Evolutionary conservation across 306 rosid species (phyloP).

Genomic region (Vicia sativa): DNA sequence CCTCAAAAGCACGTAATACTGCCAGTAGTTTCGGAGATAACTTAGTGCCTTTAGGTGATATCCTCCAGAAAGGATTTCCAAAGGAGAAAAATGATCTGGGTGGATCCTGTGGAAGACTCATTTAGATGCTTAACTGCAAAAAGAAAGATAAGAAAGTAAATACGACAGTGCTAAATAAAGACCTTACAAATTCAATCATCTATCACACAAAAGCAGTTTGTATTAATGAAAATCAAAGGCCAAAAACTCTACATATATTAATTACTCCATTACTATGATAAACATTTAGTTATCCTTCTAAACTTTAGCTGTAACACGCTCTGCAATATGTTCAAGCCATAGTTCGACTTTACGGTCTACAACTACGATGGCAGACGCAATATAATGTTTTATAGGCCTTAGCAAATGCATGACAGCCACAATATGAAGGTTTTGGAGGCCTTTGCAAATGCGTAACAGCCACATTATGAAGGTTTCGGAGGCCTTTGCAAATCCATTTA

Average conservation of each 20-base stretch:
- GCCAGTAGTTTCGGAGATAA: conserved; percentile 56
- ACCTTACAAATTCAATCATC: conserved; percentile 16
- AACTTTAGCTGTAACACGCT: neutral
- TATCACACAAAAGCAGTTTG: conserved; percentile 24
- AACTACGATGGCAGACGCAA: neutral
- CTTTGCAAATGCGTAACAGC: neutral
- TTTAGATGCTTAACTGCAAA: conserved; percentile 47
- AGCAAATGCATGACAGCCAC: no score
- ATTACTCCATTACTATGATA: conserved; percentile 3
- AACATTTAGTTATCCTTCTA: neutral
- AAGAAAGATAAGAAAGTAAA: conserved; percentile 22
- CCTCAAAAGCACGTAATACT: conserved; percentile 62
- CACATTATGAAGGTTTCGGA: neutral
- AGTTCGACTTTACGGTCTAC: neutral
- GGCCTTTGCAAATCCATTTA: neutral
- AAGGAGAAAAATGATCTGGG: conserved; percentile 76
- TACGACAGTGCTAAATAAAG: conserved; percentile 19
- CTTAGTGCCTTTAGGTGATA: conserved; percentile 57
- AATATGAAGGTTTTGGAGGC: no score
- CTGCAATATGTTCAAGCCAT: neutral
- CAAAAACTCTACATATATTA: neutral
- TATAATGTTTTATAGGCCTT: no score
- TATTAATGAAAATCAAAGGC: conserved; percentile 12
- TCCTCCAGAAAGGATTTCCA: conserved; percentile 82
- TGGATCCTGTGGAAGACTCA: conserved; percentile 86